phyloP scores from a whole-genome alignment of 148 eudicot genomes.

The Cornus controversa region DNA sequence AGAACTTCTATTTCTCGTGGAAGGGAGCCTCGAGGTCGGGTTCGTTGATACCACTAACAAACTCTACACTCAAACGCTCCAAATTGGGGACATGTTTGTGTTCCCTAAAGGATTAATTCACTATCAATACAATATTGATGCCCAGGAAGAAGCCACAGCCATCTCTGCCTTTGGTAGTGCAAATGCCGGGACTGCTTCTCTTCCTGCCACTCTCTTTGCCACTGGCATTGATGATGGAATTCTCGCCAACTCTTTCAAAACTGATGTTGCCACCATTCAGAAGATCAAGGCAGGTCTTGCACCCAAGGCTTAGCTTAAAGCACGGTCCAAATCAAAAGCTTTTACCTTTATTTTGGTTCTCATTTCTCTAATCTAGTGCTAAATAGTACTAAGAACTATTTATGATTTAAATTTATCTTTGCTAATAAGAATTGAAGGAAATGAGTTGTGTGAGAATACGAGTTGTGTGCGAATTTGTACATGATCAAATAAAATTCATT shows the following conservation, averaged over 20 bases:
- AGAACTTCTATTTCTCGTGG: background rate
- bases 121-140: conserved; percentile 11
- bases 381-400: too few relatives aligned
- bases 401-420: too few relatives aligned
- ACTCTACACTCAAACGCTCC: conserved; percentile 5
- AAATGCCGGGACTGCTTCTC: conserved; percentile 2
- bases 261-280: conserved; percentile 14
- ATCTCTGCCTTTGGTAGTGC: conserved; percentile 18
- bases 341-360: background rate
- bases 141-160: background rate
- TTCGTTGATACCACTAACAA: conserved; percentile 15
- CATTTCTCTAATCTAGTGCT: background rate
- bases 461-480: background rate
- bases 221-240: conserved; percentile 2
- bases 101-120: conserved; percentile 14
- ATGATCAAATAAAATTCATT: too few relatives aligned
- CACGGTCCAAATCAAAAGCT: background rate
- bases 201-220: conserved; percentile 11
- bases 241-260: conserved; percentile 12
- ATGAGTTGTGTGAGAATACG: too few relatives aligned
- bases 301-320: background rate
- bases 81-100: conserved; percentile 7
- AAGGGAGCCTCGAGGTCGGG: conserved; percentile 11
- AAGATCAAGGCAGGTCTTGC: conserved; percentile 18
- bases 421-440: background rate